Evolutionary conservation across 2,329 filamentous ascomycete species (phyloP).

Genomic region (Pseudopithomyces maydicus): DNA sequence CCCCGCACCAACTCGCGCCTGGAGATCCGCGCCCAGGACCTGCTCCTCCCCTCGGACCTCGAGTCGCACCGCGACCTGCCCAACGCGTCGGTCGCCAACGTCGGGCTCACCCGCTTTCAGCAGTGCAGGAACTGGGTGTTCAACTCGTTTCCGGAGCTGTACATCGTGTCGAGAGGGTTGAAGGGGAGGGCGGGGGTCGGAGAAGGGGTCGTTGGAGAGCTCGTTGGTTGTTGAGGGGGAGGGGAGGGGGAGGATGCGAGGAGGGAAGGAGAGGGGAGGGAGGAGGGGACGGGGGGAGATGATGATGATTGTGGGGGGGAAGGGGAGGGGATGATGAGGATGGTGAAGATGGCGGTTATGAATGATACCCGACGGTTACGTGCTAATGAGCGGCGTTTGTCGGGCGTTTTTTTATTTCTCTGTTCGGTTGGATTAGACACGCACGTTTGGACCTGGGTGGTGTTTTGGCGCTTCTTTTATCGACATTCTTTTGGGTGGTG

Average conservation of each 20-base stretch:
- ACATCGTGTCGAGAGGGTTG: conserved; percentile 53
- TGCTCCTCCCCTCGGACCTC: conserved; percentile 42
- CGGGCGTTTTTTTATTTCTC: conserved; percentile 1
- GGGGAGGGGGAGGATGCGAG: no score
- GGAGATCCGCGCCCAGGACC: conserved; percentile 53
- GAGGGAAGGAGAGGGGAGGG: no score
- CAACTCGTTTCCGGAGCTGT: conserved; percentile 54
- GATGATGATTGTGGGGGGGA: no score
- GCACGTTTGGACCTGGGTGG: not conserved
- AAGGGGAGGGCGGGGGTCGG: conserved; percentile 37
- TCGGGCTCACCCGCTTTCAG: conserved; percentile 51
- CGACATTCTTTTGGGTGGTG: no score
- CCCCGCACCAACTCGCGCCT: conserved; percentile 52
- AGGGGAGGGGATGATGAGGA: no score
- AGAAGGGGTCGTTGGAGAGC: conserved; percentile 44
- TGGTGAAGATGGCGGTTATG: no score
- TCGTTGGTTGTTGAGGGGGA: conserved; percentile 39
- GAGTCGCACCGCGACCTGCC: conserved; percentile 49
- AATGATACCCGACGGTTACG: conserved; percentile 11
- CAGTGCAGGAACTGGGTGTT: conserved; percentile 54
- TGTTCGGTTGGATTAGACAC: not conserved
- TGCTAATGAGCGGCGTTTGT: conserved; percentile 15
- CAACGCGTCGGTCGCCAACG: conserved; percentile 53
- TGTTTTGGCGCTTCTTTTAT: not conserved
- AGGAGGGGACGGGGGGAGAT: no score